Base-by-base conservation (phyloP, 73 alveolate genomes). In the Symbiodinium pilosum region DNA sequence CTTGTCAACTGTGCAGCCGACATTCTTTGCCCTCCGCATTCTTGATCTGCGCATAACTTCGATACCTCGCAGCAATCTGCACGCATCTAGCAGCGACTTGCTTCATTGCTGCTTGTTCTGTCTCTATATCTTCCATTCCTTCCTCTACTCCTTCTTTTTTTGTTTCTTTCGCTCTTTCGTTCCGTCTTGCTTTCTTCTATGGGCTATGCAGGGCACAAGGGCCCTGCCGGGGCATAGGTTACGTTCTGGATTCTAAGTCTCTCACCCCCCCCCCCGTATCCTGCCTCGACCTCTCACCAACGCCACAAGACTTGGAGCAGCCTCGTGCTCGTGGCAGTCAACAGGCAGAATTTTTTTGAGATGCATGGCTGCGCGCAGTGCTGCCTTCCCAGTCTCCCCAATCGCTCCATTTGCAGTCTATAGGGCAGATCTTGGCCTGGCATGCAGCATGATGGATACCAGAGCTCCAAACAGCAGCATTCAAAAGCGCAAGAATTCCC, bases 321-420 rank as follows among this genome's bases (percentile, higher is more conserved):
- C 94, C 94, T 86, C 73, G 2, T 44, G 83, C 77, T 32, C 28
- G 39, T 16, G 4, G 71, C 43, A 56, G 1, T 84, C 9, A 5
- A 39, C 68, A 47, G 59, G 14, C 6, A 47, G 21, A 14, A 47
- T 6, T 14, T 47, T 9, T 47, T 47, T 47, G 59, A 14, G 59
- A 9, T 14, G 59, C 59, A 9, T 47, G 59, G 21, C 59, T 9
- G 14, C 21, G 59, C 21, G 14, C 21, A 47, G 59, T 14, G 59
- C 41, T 71, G 94, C 94, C 94, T 87, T 87, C 94, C 94, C 94
- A 87, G 64, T 87, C 94, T 52, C 85, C 86, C 94, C 94, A 87
- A 59, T 87, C 94, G 42, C 94, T 30, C 94, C 94, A 87, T 30
- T 87, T 87, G 85, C 94, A 87, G 32, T 87, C 94, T 64, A 87